phyloP scores from a whole-genome alignment of 2,329 filamentous ascomycete genomes.

The Colletotrichum musae region DNA sequence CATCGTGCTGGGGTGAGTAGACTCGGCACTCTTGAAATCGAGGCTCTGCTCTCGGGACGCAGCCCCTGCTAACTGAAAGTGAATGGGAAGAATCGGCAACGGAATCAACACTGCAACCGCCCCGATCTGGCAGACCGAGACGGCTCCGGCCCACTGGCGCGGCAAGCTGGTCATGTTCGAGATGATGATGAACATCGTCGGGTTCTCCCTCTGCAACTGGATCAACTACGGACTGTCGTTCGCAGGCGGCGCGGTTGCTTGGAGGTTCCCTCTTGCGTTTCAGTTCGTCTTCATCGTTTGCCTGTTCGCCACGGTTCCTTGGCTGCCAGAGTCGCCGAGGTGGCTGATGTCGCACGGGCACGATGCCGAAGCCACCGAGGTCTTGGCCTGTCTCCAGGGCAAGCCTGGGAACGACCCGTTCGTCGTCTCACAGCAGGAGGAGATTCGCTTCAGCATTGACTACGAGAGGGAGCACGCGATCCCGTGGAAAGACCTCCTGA shows the following conservation, averaged over 20 bases:
- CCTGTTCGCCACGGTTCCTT: slow-evolving; percentile 47
- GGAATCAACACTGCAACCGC: slow-evolving; percentile 57
- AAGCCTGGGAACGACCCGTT: slow-evolving; percentile 45
- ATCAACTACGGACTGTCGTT: slow-evolving; percentile 57
- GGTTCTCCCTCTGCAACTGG: slow-evolving; percentile 55
- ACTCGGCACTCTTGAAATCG: background rate
- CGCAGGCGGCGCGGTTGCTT: slow-evolving; percentile 52
- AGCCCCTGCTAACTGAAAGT: background rate
- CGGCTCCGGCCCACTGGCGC: slow-evolving; percentile 49
- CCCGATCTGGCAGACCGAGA: slow-evolving; percentile 56
- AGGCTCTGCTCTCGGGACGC: too few relatives aligned
- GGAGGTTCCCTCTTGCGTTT: slow-evolving; percentile 62
- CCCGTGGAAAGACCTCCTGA: slow-evolving; percentile 46
- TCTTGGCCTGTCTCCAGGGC: slow-evolving; percentile 47
- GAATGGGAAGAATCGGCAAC: slow-evolving; percentile 57
- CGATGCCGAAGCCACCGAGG: slow-evolving; percentile 46
- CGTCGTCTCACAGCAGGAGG: slow-evolving; percentile 44
- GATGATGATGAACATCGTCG: slow-evolving; percentile 50
- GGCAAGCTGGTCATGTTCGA: slow-evolving; percentile 52
- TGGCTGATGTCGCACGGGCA: slow-evolving; percentile 49
- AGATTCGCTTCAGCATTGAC: slow-evolving; percentile 46
- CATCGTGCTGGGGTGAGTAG: slow-evolving; percentile 39
- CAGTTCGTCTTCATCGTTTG: slow-evolving; percentile 59
- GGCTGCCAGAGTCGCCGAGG: slow-evolving; percentile 53
- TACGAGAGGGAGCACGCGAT: slow-evolving; percentile 32